phyloP scores from a whole-genome alignment of 2,329 filamentous ascomycete species.

The Eutypa lata region DNA sequence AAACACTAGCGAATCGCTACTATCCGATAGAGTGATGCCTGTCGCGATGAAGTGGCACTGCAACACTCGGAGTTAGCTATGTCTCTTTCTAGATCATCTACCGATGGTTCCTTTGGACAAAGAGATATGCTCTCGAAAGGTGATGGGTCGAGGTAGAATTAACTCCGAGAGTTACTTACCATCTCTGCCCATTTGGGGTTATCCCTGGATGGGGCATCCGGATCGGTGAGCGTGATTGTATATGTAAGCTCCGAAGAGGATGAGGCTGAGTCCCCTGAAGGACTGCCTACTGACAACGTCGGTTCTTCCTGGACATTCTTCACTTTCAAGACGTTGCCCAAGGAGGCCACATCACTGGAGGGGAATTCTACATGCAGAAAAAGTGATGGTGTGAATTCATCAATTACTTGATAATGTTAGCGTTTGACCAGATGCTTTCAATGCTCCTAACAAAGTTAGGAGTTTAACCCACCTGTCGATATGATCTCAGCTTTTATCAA shows the following conservation, averaged over 20 bases:
- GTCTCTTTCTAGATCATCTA: too few species aligned
- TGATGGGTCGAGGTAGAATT: too few species aligned
- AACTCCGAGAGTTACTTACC: too few species aligned
- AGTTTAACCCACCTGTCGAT: constrained; percentile 31
- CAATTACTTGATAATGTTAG: constrained; percentile 43
- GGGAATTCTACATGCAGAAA: constrained; percentile 47
- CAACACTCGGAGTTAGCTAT: too few species aligned
- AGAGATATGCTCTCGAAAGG: too few species aligned
- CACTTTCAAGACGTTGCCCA: constrained; percentile 49
- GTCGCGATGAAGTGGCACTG: constrained; percentile 44
- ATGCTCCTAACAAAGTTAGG: too few species aligned
- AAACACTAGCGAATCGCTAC: constrained; percentile 9
- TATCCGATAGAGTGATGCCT: constrained; percentile 17
- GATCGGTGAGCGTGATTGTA: constrained; percentile 36
- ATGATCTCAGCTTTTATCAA: constrained; percentile 28
- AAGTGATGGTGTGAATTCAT: constrained; percentile 55
- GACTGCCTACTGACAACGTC: constrained; percentile 26
- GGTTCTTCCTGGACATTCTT: constrained; percentile 32
- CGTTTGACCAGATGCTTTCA: background rate
- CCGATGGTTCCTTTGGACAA: too few species aligned
- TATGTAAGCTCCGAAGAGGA: constrained; percentile 18
- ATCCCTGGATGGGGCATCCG: constrained; percentile 39
- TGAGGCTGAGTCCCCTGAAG: constrained; percentile 1
- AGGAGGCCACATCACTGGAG: constrained; percentile 36
- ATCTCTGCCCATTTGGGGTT: constrained; percentile 43